Percentiles rank a stretch among this genome's conserved stretches.
phyloP scores from a whole-genome alignment of 768 basidiomycete genomes.

The Naganishia antarctica region DNA sequence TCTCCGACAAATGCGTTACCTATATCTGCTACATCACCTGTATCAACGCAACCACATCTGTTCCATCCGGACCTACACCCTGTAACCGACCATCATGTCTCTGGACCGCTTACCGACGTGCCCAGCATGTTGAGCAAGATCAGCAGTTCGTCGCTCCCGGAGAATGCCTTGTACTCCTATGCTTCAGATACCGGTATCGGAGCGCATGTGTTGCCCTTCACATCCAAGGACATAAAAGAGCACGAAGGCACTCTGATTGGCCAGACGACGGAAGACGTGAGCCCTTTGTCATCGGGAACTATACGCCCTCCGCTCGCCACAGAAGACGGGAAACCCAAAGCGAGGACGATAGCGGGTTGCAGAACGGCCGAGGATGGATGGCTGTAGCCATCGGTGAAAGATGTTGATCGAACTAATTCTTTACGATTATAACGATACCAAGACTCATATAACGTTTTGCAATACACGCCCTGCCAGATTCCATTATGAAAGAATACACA shows the following conservation, averaged over 20 bases:
- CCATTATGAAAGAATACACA: too few species aligned
- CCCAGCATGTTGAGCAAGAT: not conserved
- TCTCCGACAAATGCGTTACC: not conserved
- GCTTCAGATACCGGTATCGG: not conserved
- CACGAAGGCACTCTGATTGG: not conserved
- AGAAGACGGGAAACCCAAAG: slow-evolving; percentile 1
- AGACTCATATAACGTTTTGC: not conserved
- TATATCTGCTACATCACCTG: not conserved
- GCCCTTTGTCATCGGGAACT: not conserved
- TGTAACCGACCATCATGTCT: slow-evolving; percentile 3
- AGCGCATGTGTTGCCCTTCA: not conserved
- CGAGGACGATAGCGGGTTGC: not conserved
- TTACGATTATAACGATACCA: not conserved
- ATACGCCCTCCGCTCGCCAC: not conserved
- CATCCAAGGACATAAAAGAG: too few species aligned
- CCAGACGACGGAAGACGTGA: not conserved
- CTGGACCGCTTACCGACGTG: not conserved
- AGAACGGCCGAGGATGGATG: not conserved
- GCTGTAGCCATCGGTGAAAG: not conserved
- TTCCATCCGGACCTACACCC: slow-evolving; percentile 17
- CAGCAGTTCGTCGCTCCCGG: slow-evolving; percentile 3
- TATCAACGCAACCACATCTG: not conserved
- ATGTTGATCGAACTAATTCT: not conserved
- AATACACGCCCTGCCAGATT: not conserved
- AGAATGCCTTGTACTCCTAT: not conserved